Base-by-base conservation (phyloP, 129 eudicot species). In the Scalesia atractyloides region DNA sequence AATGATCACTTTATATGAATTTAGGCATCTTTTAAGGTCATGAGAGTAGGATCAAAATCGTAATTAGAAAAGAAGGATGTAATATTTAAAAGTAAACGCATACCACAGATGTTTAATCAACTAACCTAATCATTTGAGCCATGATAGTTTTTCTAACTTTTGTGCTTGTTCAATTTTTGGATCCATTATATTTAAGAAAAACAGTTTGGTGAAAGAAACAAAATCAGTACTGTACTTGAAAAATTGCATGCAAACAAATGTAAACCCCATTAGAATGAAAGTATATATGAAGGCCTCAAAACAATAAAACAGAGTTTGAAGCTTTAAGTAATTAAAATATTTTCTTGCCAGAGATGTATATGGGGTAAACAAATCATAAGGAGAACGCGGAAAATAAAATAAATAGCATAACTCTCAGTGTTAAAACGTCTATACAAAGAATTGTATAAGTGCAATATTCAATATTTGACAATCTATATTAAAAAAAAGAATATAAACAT, bases 171-270 rank as follows among this genome's bases (percentile, higher is more conserved):
- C 53, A 49, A 64, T 12, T 16, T 51, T 48, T 49, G 39, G 14
- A 65, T 20, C 66, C 46, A 24, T 67, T 64, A 3, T 24, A 24
- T 24, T 24, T 17, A 54, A 22, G 20, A 52, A 52, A 19, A 14
- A 30, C 19, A 41, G 36, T 20, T 20, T 4, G 3, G 10, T 4
- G 12, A 57, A 20, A 19, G 63, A 13, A 56, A 58, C 39, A 58
- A 22, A 26, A 58, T 22, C 13, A 11, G 9, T 39, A 73, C 36
- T 6, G 10, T 37, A 65, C 47, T 52, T 37, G 34, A 8, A 36
- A 19, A 16, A 24, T 56, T 75, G 60, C 80, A 54, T 76, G 80
- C 67, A 75, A 46, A 54, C 34, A 66, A 73, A 48, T 64, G 34
- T 39, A 20, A 61, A 34, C 22, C 62, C 61, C 69, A 26, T 30